Percentiles rank a stretch among this genome's conserved stretches.
Evolutionary conservation across 2,329 filamentous ascomycete species (phyloP).

Genomic region (Ophiocordyceps robertsii): DNA sequence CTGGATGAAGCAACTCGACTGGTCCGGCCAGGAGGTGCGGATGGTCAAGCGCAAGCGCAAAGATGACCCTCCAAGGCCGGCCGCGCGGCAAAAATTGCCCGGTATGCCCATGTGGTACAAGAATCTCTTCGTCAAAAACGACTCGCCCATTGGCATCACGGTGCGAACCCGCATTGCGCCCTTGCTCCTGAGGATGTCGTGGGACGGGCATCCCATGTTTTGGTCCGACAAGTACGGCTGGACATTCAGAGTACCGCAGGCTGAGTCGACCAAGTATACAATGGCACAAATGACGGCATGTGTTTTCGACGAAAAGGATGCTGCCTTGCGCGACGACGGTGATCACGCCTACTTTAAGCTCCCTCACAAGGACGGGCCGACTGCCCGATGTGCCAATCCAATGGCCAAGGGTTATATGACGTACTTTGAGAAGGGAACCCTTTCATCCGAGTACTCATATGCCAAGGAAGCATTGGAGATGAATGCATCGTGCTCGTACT

Average conservation of each 20-base stretch:
- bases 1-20: conserved; percentile 89
- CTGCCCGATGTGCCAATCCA: conserved; percentile 71
- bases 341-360: conserved; percentile 73
- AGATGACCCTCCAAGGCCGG: conserved; percentile 61
- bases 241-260: conserved; percentile 67
- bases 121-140: conserved; percentile 62
- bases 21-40: conserved; percentile 83
- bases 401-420: conserved; percentile 81
- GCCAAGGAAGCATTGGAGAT: conserved; percentile 94
- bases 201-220: conserved; percentile 78
- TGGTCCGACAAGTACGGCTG: conserved; percentile 93
- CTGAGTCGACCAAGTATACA: conserved; percentile 49
- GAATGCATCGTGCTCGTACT: conserved; percentile 98
- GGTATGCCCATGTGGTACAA: conserved; percentile 97
- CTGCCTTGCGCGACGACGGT: conserved; percentile 49
- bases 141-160: conserved; percentile 59
- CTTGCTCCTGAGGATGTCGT: conserved; percentile 67
- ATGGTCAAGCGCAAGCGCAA: conserved; percentile 92
- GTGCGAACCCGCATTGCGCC: conserved; percentile 83
- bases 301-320: conserved; percentile 65
- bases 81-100: conserved; percentile 77
- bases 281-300: conserved; percentile 61
- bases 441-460: conserved; percentile 79
- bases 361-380: conserved; percentile 88
- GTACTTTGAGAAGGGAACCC: conserved; percentile 80